Percentiles rank a stretch among this genome's conserved stretches.
Conservation (phyloP, 2,329 filamentous ascomycete genomes). For the Cordyceps farinosa region DNA sequence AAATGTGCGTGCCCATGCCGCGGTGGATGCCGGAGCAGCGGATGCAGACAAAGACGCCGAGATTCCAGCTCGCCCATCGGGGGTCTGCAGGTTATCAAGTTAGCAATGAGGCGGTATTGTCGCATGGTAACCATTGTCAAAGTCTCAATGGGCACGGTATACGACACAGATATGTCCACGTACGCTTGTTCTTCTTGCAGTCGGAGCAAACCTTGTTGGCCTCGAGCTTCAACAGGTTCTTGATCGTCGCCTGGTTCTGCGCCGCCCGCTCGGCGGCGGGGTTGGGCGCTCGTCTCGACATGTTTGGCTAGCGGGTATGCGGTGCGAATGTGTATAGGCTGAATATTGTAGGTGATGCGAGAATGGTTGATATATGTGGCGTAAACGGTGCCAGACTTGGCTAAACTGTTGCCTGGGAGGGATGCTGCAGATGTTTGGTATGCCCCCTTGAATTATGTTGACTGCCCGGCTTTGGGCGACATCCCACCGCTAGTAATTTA, state of each 20-base stretch:
- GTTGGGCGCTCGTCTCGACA: slow-evolving; percentile 77
- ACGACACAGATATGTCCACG: slow-evolving; percentile 29
- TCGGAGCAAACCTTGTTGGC: slow-evolving; percentile 96
- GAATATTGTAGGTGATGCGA: not conserved
- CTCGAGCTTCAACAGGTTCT: slow-evolving; percentile 90
- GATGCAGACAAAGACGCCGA: slow-evolving; percentile 96
- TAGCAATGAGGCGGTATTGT: not conserved
- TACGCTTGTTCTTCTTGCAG: slow-evolving; percentile 98
- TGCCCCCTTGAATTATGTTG: slow-evolving; percentile 15
- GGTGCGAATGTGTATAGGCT: not conserved
- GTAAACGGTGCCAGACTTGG: not conserved
- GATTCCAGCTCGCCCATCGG: slow-evolving; percentile 98
- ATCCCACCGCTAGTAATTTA: slow-evolving; percentile 16
- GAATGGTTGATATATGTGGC: not conserved
- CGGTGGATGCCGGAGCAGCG: slow-evolving; percentile 97
- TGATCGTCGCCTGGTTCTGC: slow-evolving; percentile 90
- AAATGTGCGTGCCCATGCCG: slow-evolving; percentile 98
- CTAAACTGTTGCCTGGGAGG: slow-evolving; percentile 14
- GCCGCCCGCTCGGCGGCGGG: slow-evolving; percentile 82
- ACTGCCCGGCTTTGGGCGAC: slow-evolving; percentile 11
- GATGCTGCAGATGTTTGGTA: slow-evolving; percentile 11
- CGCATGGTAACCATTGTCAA: not conserved
- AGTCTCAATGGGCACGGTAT: not conserved
- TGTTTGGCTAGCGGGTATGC: slow-evolving; percentile 36
- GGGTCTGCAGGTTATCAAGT: slow-evolving; percentile 59